These are phyloP conservation scores for Pseudocercospora fijiensis DNA, from an alignment of 2,329 filamentous ascomycete genomes.

Conservation along the genomic window DNA sequence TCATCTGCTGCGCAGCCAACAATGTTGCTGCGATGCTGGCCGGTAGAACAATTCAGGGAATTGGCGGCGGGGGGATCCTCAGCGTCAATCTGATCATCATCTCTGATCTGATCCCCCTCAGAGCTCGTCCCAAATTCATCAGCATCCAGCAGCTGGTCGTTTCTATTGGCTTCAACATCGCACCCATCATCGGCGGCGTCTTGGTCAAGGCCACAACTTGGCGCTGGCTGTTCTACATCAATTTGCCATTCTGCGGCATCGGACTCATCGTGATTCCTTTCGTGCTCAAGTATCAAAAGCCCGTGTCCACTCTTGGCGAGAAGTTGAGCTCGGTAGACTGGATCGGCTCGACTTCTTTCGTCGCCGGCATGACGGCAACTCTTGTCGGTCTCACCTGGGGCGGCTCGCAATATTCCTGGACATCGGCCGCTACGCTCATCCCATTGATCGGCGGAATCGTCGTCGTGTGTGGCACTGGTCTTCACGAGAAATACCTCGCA, in stretches of 20 bases:
- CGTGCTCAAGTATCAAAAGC: constrained; percentile 54
- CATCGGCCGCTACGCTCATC: constrained; percentile 38
- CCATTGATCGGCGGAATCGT: constrained; percentile 38
- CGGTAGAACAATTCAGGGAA: constrained; percentile 48
- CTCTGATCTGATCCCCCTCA: constrained; percentile 42
- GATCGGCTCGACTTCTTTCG: constrained; percentile 28
- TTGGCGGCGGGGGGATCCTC: constrained; percentile 49
- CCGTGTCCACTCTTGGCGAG: constrained; percentile 19
- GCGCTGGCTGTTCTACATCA: constrained; percentile 44
- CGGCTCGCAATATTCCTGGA: constrained; percentile 40
- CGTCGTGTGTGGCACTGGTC: constrained; percentile 31
- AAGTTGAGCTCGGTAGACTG: constrained; percentile 30
- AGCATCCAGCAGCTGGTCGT: constrained; percentile 32
- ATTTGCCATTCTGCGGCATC: constrained; percentile 40
- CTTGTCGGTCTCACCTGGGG: constrained; percentile 40
- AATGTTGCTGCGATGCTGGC: constrained; percentile 43
- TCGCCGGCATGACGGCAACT: constrained; percentile 29
- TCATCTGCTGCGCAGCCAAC: constrained; percentile 45
- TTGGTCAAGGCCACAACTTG: constrained; percentile 24
- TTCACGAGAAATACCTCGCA: constrained; percentile 30
- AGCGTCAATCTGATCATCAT: constrained; percentile 46
- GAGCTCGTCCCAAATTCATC: constrained; percentile 27
- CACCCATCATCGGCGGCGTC: constrained; percentile 38
- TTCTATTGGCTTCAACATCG: constrained; percentile 38
- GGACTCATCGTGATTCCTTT: constrained; percentile 40